Evolutionary conservation across 2,329 filamentous ascomycete species (phyloP), one percentile per base, ranked within the genome.

Genomic region (Apiospora marii): DNA sequence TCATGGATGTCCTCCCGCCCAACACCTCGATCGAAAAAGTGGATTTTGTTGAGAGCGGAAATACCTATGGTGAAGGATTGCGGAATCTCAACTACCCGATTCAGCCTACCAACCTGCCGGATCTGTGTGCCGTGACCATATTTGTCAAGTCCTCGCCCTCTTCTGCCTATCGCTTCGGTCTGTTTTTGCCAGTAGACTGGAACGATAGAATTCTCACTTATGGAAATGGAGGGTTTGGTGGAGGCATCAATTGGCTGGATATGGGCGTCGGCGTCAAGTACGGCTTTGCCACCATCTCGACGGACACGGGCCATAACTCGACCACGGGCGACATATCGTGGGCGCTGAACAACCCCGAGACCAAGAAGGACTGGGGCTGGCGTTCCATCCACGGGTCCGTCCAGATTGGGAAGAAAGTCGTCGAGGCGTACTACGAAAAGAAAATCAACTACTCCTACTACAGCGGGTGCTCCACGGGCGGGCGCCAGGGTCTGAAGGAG

Each of bases 401-500:
- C 4, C 82, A 82, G 3, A 74, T 85, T 10, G 85, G 85, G 8
- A 89, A 89, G 76, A 71, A 81, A 19, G 78, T 90, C 14, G 82
- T 84, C 1, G 76, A 85, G 44, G 80, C 81, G 0, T 90, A 87
- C 79, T 90, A 90, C 74, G 79, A 80, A 7, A 69, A 74, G n/a
- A 73, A 78, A 3, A 81, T 81, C 64, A 77, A 81, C 4, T 86
- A 86, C 77, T 87, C 84, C 8, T 90, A 90, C 79, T 90, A 87
- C 77, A 83, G 84, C 43, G 89, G 89, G 30, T 90, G 88, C 78
- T 89, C 87, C 0, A 90, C 88, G 0, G 89, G 89, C 24, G 89
- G 89, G 0, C 82, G 89, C 0, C 88, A 91, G 79, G 89, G 89
- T 3, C 79, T 90, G 13, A 88, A 87, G 74, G 85, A 87, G 72